Percentiles rank a stretch among this genome's conserved stretches.
Conservation (phyloP, 192 early-diverging fungal genomes). For the Coemansia sp. region DNA sequence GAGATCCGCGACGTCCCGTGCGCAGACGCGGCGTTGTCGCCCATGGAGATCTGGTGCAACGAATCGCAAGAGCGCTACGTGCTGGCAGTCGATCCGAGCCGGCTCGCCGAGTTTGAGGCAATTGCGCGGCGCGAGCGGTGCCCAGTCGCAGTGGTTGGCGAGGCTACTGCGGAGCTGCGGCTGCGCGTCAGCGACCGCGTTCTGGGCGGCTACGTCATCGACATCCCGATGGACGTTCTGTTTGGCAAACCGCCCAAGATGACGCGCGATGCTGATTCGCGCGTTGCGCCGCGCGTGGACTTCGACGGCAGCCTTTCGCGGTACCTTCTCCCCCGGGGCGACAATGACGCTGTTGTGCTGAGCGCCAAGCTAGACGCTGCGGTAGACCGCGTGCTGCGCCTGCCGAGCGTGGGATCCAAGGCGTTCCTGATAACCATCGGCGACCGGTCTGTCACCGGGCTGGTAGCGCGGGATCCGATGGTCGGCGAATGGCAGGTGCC, state of each 20-base stretch:
- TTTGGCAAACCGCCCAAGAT: conserved; percentile 98
- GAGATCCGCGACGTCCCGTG: conserved; percentile 89
- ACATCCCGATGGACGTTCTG: conserved; percentile 92
- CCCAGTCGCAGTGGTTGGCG: conserved; percentile 88
- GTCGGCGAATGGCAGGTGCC: conserved; percentile 99
- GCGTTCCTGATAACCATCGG: conserved; percentile 98
- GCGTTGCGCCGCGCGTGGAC: conserved; percentile 51
- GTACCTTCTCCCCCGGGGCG: conserved; percentile 44
- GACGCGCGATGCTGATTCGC: conserved; percentile 72
- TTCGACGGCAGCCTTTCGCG: conserved; percentile 65
- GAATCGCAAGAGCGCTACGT: conserved; percentile 99
- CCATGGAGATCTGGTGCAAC: conserved; percentile 99
- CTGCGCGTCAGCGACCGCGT: conserved; percentile 82
- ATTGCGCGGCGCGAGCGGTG: conserved; percentile 92
- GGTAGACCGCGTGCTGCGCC: conserved; percentile 72
- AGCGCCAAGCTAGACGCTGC: conserved; percentile 63
- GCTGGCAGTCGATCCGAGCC: conserved; percentile 78
- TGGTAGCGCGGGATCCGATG: conserved; percentile 96
- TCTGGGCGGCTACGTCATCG: conserved; percentile 68
- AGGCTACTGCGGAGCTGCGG: conserved; percentile 78
- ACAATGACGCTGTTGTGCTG: background rate
- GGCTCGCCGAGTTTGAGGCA: conserved; percentile 66
- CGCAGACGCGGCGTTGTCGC: conserved; percentile 92
- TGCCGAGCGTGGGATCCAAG: conserved; percentile 93
- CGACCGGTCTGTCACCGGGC: conserved; percentile 92